These are phyloP conservation scores for Ophiostoma fasciatum DNA, from an alignment of 2,329 filamentous ascomycete species.

Conservation along the genomic window DNA sequence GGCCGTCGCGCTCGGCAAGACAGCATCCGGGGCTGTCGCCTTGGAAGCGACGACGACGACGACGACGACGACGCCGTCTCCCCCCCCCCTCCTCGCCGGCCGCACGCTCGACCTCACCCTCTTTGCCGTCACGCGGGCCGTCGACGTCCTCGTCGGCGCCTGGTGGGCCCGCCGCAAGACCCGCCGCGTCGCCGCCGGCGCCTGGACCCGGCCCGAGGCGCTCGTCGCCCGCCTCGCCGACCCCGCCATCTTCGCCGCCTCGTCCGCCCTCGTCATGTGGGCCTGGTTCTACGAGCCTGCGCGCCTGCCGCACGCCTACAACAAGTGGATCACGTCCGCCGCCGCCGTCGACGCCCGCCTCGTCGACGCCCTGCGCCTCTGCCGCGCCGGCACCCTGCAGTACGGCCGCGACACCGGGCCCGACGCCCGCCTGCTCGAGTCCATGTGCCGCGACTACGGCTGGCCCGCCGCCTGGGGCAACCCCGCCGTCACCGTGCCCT, in stretches of 20 bases:
- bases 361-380: conserved; percentile 56
- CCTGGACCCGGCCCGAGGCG: conserved; percentile 32
- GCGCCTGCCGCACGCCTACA: conserved; percentile 57
- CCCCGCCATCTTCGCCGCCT: conserved; percentile 54
- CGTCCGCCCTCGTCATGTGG: conserved; percentile 72
- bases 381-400: conserved; percentile 43
- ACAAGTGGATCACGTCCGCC: conserved; percentile 66
- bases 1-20: conserved; percentile 26
- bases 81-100: conserved; percentile 33
- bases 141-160: conserved; percentile 55
- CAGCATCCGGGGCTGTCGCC: conserved; percentile 20
- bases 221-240: conserved; percentile 37
- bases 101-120: conserved; percentile 70
- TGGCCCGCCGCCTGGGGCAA: conserved; percentile 61
- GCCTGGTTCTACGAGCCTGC: conserved; percentile 68
- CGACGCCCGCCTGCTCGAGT: conserved; percentile 49
- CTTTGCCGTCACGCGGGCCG: conserved; percentile 58
- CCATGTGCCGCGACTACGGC: conserved; percentile 57
- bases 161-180: conserved; percentile 41
- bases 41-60: neutral
- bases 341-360: conserved; percentile 63
- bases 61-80: neutral
- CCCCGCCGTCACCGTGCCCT: conserved; percentile 51
- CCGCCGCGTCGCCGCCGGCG: conserved; percentile 27
- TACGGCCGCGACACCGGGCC: conserved; percentile 59